Conservation (phyloP, 2,329 filamentous ascomycete genomes). For the Saccharata proteae region DNA sequence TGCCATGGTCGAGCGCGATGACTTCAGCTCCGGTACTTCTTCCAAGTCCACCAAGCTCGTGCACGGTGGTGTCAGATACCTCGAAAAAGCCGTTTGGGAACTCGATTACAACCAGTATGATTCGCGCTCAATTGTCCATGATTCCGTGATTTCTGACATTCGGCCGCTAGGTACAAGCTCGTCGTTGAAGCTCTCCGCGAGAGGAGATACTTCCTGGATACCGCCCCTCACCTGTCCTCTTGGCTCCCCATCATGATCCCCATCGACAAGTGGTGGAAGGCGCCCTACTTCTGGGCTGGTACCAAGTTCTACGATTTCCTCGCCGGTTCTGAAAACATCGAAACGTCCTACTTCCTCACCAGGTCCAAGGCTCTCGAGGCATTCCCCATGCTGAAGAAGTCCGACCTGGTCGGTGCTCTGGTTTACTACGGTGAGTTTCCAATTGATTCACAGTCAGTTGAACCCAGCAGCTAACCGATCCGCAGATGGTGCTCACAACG, state of each 20-base stretch:
- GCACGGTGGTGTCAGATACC: slow-evolving; percentile 71
- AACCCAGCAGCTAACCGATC: slow-evolving; percentile 13
- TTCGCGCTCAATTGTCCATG: background rate
- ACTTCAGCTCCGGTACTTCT: slow-evolving; percentile 71
- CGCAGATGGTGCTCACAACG: slow-evolving; percentile 75
- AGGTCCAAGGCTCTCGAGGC: slow-evolving; percentile 76
- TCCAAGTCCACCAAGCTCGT: slow-evolving; percentile 83
- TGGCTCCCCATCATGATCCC: slow-evolving; percentile 79
- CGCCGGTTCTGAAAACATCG: slow-evolving; percentile 75
- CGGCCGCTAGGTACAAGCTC: slow-evolving; percentile 43
- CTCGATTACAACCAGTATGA: slow-evolving; percentile 66
- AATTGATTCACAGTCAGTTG: background rate
- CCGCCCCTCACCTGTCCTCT: slow-evolving; percentile 67
- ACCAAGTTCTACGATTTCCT: slow-evolving; percentile 78
- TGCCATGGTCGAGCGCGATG: slow-evolving; percentile 69
- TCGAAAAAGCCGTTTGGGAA: slow-evolving; percentile 80
- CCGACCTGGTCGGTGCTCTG: slow-evolving; percentile 65
- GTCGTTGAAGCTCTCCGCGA: slow-evolving; percentile 74
- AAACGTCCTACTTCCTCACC: slow-evolving; percentile 79
- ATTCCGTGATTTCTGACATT: too few species aligned
- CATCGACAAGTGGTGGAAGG: slow-evolving; percentile 72
- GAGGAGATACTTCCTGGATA: slow-evolving; percentile 72
- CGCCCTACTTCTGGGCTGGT: slow-evolving; percentile 65
- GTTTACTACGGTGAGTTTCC: slow-evolving; percentile 67
- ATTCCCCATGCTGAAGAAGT: slow-evolving; percentile 78